phyloP scores from a whole-genome alignment of 2,329 filamentous ascomycete species.

The Fusarium coicis region DNA sequence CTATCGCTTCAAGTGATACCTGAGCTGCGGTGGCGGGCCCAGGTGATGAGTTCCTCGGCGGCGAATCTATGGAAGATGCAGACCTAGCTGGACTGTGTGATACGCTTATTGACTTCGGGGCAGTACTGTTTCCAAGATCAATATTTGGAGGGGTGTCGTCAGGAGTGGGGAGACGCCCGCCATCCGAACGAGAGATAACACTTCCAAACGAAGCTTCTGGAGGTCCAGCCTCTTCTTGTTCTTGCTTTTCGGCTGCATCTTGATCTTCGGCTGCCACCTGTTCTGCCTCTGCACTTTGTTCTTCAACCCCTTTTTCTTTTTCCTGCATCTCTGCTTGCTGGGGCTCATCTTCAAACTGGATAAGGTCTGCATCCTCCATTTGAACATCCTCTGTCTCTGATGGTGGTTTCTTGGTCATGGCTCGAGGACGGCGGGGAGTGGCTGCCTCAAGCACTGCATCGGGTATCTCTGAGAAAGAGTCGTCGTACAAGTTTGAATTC shows the following conservation, averaged over 20 bases:
- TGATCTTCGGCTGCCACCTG: conserved; percentile 23
- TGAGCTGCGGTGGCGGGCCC: conserved; percentile 2
- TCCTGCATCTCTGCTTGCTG: background rate
- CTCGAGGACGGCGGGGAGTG: conserved; percentile 51
- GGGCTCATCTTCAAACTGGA: conserved; percentile 10
- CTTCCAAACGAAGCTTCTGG: conserved; percentile 45
- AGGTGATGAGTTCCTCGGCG: conserved; percentile 1
- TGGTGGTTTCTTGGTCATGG: background rate
- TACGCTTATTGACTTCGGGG: conserved; percentile 31
- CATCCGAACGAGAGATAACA: conserved; percentile 51
- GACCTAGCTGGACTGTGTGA: conserved; percentile 19
- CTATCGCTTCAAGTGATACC: conserved; percentile 10
- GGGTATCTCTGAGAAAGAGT: conserved; percentile 68
- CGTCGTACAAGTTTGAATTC: conserved; percentile 57
- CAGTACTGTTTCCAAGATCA: conserved; percentile 35
- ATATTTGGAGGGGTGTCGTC: conserved; percentile 61
- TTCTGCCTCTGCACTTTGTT: background rate
- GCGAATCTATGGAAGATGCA: conserved; percentile 13
- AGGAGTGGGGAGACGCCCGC: conserved; percentile 62
- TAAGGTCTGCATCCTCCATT: conserved; percentile 20
- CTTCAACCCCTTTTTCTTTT: background rate
- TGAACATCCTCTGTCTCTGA: conserved; percentile 22
- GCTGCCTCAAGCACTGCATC: conserved; percentile 62
- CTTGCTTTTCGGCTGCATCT: conserved; percentile 13
- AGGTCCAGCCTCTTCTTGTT: conserved; percentile 13